Conservation (phyloP, 2,329 filamentous ascomycete genomes). For the Zarea fungicola region DNA sequence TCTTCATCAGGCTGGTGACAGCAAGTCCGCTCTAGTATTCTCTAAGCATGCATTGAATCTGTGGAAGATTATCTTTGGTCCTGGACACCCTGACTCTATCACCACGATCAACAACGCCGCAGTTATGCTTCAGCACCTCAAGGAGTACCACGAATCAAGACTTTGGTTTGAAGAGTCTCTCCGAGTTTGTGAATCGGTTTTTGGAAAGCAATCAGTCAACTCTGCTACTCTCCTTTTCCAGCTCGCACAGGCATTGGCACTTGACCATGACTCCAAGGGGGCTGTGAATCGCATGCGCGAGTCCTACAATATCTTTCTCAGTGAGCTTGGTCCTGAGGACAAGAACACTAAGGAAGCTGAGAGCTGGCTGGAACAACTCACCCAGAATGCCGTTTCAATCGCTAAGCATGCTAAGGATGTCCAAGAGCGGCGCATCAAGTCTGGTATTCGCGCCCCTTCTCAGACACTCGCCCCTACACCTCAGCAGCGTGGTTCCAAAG, state of each 20-base stretch:
- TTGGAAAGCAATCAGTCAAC: conserved; percentile 85
- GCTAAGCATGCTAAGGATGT: conserved; percentile 90
- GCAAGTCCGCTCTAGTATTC: conserved; percentile 78
- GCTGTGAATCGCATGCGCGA: conserved; percentile 93
- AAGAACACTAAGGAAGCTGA: conserved; percentile 98
- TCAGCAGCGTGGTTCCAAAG: conserved; percentile 27
- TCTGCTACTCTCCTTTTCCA: conserved; percentile 95
- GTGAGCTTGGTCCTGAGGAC: conserved; percentile 79
- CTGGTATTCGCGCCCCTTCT: conserved; percentile 50
- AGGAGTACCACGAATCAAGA: conserved; percentile 90
- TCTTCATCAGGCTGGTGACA: conserved; percentile 87
- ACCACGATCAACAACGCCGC: conserved; percentile 98
- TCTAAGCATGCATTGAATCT: conserved; percentile 89
- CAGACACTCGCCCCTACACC: conserved; percentile 27
- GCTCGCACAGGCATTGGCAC: conserved; percentile 86
- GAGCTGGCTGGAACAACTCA: conserved; percentile 92
- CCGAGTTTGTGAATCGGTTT: conserved; percentile 80
- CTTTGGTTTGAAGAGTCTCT: conserved; percentile 96
- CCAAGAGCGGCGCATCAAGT: conserved; percentile 66
- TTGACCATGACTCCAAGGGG: conserved; percentile 92
- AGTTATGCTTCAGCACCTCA: conserved; percentile 95
- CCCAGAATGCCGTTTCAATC: conserved; percentile 88
- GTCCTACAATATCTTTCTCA: conserved; percentile 91
- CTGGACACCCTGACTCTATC: conserved; percentile 92
- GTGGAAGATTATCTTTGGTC: conserved; percentile 95